A percentile compares a stretch with the other conserved stretches of the same genome.
Conservation (phyloP, 202 grass and related monocot species). For the Saccharum hybrid region DNA sequence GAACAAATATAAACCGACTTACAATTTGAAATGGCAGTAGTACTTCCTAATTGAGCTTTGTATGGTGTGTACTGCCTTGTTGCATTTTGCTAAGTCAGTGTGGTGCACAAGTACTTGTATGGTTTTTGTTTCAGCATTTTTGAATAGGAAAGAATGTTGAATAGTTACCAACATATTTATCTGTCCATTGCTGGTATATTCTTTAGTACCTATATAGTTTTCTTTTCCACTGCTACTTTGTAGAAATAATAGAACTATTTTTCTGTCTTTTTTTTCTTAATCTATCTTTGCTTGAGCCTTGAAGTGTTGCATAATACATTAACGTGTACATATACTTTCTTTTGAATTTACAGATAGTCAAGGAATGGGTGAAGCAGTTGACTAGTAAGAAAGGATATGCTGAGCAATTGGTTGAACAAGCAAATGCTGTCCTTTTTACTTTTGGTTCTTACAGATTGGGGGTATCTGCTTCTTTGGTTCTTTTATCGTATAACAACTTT, state of each 20-base stretch:
- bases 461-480: constrained; percentile 55
- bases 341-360: constrained; percentile 71
- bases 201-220: not conserved
- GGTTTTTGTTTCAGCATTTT: not conserved
- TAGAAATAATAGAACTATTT: not conserved
- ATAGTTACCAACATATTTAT: not conserved
- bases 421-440: constrained; percentile 90
- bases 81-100: not conserved
- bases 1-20: not conserved
- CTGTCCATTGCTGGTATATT: not conserved
- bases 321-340: constrained; percentile 27
- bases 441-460: constrained; percentile 95
- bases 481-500: constrained; percentile 24
- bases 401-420: constrained; percentile 80
- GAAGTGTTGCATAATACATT: constrained; percentile 16
- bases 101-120: not conserved
- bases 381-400: constrained; percentile 76
- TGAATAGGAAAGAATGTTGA: not conserved
- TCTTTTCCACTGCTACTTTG: not conserved
- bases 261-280: not conserved
- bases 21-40: not conserved
- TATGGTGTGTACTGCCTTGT: not conserved
- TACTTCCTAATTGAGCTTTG: not conserved
- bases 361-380: constrained; percentile 82
- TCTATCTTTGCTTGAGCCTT: not conserved